Conservation (phyloP, 441 rosid genomes). For the Geranium incanum region DNA sequence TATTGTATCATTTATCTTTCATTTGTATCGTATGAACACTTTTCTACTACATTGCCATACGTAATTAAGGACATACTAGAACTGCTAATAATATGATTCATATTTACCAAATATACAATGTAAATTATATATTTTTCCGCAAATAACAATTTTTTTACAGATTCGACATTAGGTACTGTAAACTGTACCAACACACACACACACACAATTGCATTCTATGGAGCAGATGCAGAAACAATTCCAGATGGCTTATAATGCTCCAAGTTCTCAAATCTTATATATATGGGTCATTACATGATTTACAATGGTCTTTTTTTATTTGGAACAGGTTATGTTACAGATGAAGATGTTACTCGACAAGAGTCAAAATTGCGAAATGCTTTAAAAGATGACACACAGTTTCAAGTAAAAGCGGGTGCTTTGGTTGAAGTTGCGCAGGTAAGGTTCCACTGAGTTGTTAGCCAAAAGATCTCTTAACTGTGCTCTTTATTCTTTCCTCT, state of each 20-base stretch:
- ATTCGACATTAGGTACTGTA: background rate
- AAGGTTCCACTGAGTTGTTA: constrained; percentile 14
- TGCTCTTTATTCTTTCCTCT: background rate
- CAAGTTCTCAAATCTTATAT: background rate
- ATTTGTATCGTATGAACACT: background rate
- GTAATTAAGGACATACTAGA: background rate
- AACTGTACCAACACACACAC: background rate
- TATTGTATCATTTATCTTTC: background rate
- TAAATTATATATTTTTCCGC: background rate
- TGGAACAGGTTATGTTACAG: constrained; percentile 65
- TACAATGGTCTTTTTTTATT: background rate
- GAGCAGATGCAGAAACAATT: background rate
- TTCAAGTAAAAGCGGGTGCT: constrained; percentile 51
- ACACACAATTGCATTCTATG: background rate
- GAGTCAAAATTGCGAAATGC: constrained; percentile 49
- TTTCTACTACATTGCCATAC: background rate
- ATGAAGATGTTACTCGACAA: constrained; percentile 62
- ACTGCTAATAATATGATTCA: background rate
- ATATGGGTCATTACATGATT: background rate
- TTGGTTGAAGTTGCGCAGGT: constrained; percentile 91
- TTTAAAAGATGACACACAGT: constrained; percentile 43
- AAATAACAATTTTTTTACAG: too few relatives aligned
- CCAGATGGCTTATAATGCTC: background rate
- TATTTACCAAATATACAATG: background rate
- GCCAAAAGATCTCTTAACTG: background rate